A percentile compares a stretch with the other conserved stretches of the same genome.
Conservation (phyloP, 495 filamentous ascomycete genomes). For the Poronia punctata region DNA sequence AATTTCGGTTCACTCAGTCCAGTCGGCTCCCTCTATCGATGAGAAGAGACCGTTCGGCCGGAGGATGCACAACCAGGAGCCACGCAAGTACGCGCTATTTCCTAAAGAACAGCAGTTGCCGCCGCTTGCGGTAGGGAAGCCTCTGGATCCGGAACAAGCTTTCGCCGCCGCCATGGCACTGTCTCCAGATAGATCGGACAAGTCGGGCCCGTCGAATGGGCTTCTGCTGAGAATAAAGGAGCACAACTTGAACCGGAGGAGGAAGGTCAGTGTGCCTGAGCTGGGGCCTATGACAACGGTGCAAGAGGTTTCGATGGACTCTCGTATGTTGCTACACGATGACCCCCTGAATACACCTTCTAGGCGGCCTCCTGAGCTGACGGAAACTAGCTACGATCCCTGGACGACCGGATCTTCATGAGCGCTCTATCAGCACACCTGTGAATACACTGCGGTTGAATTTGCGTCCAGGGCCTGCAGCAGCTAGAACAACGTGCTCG, state of each 20-base stretch:
- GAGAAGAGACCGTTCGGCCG: conserved; percentile 40
- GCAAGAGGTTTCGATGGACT: conserved; percentile 62
- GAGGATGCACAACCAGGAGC: conserved; percentile 46
- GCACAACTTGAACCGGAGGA: conserved; percentile 44
- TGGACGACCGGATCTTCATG: conserved; percentile 58
- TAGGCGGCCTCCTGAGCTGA: conserved; percentile 17
- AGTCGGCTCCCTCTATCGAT: no score
- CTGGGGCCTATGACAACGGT: conserved; percentile 62
- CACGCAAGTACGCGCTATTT: conserved; percentile 47
- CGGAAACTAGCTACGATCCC: conserved; percentile 59
- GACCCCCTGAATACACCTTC: background rate
- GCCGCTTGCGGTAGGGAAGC: conserved; percentile 28
- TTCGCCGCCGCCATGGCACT: conserved; percentile 40
- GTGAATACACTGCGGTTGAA: conserved; percentile 42
- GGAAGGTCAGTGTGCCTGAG: conserved; percentile 59
- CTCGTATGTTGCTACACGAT: conserved; percentile 70
- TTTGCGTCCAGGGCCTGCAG: conserved; percentile 31
- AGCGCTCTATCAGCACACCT: conserved; percentile 60
- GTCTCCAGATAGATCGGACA: conserved; percentile 36
- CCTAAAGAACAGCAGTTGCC: conserved; percentile 39
- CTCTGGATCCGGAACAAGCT: conserved; percentile 45
- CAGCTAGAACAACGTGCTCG: conserved; percentile 23
- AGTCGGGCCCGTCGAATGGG: conserved; percentile 28
- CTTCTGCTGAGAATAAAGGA: conserved; percentile 46
- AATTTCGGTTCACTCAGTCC: conserved; percentile 24